Conservation (phyloP, 441 rosid species). For the Gossypium aridum region DNA sequence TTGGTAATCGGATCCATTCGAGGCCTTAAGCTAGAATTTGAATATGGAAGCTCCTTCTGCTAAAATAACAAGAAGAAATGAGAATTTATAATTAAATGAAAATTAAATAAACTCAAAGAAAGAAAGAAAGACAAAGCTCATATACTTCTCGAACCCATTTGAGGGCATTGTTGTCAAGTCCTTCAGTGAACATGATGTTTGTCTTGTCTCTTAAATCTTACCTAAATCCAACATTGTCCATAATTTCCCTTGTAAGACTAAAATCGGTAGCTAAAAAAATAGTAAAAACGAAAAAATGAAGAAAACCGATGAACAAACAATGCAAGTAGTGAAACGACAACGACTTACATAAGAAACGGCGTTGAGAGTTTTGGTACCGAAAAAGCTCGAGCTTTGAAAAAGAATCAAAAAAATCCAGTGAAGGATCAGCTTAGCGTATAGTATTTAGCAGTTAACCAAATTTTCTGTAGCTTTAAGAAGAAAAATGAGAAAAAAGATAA, state of each 20-base stretch:
- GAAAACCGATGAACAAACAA: background rate
- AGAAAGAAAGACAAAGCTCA: slow-evolving; percentile 7
- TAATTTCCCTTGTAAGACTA: background rate
- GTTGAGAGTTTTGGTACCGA: slow-evolving; percentile 4
- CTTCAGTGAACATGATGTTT: slow-evolving; percentile 48
- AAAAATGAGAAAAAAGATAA: background rate
- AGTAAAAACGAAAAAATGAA: background rate
- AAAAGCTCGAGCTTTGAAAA: background rate
- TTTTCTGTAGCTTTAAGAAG: background rate
- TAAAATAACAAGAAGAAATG: background rate
- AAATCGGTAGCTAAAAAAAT: background rate
- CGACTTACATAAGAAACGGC: slow-evolving; percentile 18
- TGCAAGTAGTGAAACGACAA: background rate
- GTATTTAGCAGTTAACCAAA: background rate
- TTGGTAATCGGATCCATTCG: slow-evolving; percentile 33
- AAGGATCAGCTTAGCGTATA: slow-evolving; percentile 20
- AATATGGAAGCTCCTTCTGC: slow-evolving; percentile 36
- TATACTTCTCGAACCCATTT: slow-evolving; percentile 59
- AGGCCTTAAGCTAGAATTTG: slow-evolving; percentile 35
- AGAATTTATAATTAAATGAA: background rate
- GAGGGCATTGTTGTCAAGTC: slow-evolving; percentile 47
- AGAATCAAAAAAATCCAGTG: background rate
- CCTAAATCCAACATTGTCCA: slow-evolving; percentile 18
- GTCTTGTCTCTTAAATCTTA: slow-evolving; percentile 3
- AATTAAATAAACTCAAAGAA: background rate